These are phyloP conservation scores for Claviceps spartinae DNA, from an alignment of 2,329 filamentous ascomycete species.

Conservation along the genomic window DNA sequence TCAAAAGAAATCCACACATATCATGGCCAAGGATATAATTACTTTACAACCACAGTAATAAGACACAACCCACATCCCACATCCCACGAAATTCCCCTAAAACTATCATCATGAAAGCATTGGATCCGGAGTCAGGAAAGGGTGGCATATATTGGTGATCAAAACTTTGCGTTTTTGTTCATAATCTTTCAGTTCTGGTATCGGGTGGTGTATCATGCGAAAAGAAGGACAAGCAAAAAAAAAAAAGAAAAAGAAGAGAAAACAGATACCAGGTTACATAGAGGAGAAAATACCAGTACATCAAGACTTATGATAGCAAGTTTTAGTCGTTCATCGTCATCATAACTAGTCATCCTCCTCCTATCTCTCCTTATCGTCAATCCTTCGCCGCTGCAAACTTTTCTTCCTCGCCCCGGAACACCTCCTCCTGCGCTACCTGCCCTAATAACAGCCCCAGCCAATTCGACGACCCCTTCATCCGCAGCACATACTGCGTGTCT, in stretches of 20 bases:
- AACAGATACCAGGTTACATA: conserved; percentile 5
- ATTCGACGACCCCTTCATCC: conserved; percentile 44
- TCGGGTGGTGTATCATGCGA: neutral
- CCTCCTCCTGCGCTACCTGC: conserved; percentile 18
- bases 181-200: neutral
- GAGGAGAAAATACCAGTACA: conserved; percentile 6
- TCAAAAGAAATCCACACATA: neutral
- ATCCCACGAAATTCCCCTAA: too few relatives aligned
- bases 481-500: conserved; percentile 35
- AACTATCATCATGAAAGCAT: conserved; percentile 1
- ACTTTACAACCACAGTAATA: neutral
- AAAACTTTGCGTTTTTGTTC: neutral
- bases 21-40: neutral
- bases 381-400: neutral
- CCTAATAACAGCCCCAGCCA: conserved; percentile 50
- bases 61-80: neutral
- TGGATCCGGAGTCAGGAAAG: conserved; percentile 7
- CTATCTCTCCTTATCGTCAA: neutral
- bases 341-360: conserved; percentile 2
- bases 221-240: neutral
- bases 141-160: conserved; percentile 2
- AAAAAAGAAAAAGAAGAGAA: neutral
- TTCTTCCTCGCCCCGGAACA: conserved; percentile 32
- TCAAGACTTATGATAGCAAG: conserved; percentile 4
- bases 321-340: conserved; percentile 3